phyloP scores from a whole-genome alignment of 495 filamentous ascomycete species.

The Penicillium maclennaniae region DNA sequence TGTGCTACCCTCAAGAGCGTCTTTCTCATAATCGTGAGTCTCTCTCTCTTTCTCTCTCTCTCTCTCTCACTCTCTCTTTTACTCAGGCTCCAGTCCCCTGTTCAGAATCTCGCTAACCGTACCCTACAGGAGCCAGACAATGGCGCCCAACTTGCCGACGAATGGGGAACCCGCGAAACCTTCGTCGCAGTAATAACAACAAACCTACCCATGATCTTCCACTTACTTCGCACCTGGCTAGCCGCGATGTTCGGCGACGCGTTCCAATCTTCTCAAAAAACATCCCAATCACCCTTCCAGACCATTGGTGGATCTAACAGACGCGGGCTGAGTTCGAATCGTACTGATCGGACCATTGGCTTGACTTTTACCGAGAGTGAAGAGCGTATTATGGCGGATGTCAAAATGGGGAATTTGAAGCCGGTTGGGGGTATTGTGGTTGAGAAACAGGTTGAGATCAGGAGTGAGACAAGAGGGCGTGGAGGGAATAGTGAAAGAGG shows the following conservation, averaged over 20 bases:
- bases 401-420: neutral
- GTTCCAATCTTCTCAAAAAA: slow-evolving; percentile 28
- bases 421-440: no score
- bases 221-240: slow-evolving; percentile 44
- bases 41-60: neutral
- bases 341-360: slow-evolving; percentile 33
- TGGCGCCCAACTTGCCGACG: slow-evolving; percentile 44
- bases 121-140: slow-evolving; percentile 36
- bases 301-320: slow-evolving; percentile 11
- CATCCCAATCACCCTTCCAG: slow-evolving; percentile 19
- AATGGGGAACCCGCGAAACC: slow-evolving; percentile 51
- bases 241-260: slow-evolving; percentile 27
- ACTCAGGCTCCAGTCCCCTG: no score
- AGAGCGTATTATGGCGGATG: slow-evolving; percentile 32
- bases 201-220: slow-evolving; percentile 53
- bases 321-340: slow-evolving; percentile 39
- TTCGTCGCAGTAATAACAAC: slow-evolving; percentile 51
- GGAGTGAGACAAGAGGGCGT: no score
- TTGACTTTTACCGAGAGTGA: slow-evolving; percentile 50
- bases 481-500: no score
- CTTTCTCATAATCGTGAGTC: slow-evolving; percentile 41
- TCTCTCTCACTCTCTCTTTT: no score
- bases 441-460: no score
- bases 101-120: no score
- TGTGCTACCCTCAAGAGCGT: slow-evolving; percentile 46